A percentile compares a stretch with the other conserved stretches of the same genome.
phyloP scores from a whole-genome alignment of 2,329 filamentous ascomycete species.

The Ceratocystis eucalypticola region DNA sequence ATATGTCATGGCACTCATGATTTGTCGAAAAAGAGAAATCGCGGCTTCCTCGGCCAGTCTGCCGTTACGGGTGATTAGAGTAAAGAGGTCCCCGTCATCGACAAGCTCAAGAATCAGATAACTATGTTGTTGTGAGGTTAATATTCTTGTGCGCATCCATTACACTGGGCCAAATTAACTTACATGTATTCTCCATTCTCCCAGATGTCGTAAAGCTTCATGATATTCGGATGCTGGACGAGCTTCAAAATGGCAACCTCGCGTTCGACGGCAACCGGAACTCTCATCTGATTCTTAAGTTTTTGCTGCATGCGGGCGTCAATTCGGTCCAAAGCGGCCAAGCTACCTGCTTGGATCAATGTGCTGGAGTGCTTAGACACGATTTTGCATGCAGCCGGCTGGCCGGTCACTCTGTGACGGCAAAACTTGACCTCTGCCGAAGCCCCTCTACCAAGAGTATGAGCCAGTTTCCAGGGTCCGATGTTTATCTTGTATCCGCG shows the following conservation, averaged over 20 bases:
- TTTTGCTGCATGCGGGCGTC: slow-evolving; percentile 44
- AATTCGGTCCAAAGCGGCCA: slow-evolving; percentile 67
- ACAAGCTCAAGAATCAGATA: slow-evolving; percentile 93
- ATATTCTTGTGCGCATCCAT: too few relatives aligned
- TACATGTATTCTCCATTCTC: slow-evolving; percentile 92
- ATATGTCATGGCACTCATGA: slow-evolving; percentile 82
- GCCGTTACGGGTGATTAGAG: slow-evolving; percentile 64
- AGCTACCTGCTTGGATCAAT: slow-evolving; percentile 70
- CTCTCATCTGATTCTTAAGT: slow-evolving; percentile 49
- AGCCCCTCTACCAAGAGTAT: slow-evolving; percentile 76
- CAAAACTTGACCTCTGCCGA: slow-evolving; percentile 80
- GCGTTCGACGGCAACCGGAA: slow-evolving; percentile 80
- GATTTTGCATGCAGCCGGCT: slow-evolving; percentile 88
- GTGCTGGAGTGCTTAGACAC: slow-evolving; percentile 72
- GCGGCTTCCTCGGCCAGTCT: slow-evolving; percentile 67
- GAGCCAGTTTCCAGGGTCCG: slow-evolving; percentile 86
- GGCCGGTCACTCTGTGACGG: slow-evolving; percentile 62
- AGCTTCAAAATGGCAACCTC: slow-evolving; percentile 97
- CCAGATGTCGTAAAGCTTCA: slow-evolving; percentile 92
- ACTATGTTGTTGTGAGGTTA: slow-evolving; percentile 32
- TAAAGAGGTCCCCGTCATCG: slow-evolving; percentile 65
- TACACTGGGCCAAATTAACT: slow-evolving; percentile 26
- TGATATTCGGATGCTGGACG: slow-evolving; percentile 87
- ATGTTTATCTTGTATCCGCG: slow-evolving; percentile 56
- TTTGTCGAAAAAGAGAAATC: slow-evolving; percentile 78